Evolutionary conservation across 1,284 basidiomycete species (phyloP), one percentile per base, ranked within the genome.

Genomic region (Rhodotorula glutinis): DNA sequence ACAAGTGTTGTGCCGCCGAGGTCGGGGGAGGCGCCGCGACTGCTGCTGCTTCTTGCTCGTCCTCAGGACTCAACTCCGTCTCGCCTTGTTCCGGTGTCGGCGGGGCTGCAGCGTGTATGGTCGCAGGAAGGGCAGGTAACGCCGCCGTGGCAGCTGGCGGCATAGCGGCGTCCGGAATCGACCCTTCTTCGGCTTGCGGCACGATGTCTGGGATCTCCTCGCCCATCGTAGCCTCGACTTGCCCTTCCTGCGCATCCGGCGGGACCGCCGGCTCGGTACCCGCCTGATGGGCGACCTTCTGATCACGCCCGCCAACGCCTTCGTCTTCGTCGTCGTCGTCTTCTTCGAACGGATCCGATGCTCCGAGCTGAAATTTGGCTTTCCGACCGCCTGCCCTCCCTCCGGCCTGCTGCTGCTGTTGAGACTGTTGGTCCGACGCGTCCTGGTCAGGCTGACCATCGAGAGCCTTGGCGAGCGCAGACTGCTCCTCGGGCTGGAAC

Each of bases 331-430:
- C 66, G 41, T 53, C 53, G n/a, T 63, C 64, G 16, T 62, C 41
- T n/a, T 55, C 58, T n/a, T 66, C 68, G 2, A 51, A 51, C 7
- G 49, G 49, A 27, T 51, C 49, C 13, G 57, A 46, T 4, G 46
- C 61, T 3, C 60, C 65, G 21, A 71, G 56, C 44, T 62, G 44
- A 13, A 69, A 71, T 49, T 66, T 71, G 30, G 66, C 60, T 53
- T 64, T 71, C 49, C 33, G 33, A 38, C 46, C 47, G 57, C 57
- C 57, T 38, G 49, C 27, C 21, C 38, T 5, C 7, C 57, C 25
- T 1, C 38, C 23, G n/a, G 58, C 21, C 38, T 38, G 19, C 19
- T 56, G 17, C n/a, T 52, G 46, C 54, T 52, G 40, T 23, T 29
- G 49, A 38, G 29, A 38, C 30, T 40, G 29, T 8, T 41, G 43